Evolutionary conservation across 768 basidiomycete genomes (phyloP).

Genomic region (Serpula lacrymans): DNA sequence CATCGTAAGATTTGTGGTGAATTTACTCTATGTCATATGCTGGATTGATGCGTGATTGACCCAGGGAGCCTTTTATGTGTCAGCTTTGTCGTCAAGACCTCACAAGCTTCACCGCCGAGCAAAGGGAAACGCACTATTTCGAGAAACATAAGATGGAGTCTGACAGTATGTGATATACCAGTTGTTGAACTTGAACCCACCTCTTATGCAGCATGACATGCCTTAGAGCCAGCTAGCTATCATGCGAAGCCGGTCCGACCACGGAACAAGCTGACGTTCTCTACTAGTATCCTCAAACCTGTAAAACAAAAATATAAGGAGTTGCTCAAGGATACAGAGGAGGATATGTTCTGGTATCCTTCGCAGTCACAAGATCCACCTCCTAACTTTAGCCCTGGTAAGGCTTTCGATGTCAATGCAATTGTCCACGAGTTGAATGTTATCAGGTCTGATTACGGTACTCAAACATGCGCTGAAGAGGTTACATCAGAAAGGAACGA

Average conservation of each 20-base stretch:
- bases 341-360: slow-evolving; percentile 67
- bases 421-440: slow-evolving; percentile 7
- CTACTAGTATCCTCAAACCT: slow-evolving; percentile 5
- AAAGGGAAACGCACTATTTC: slow-evolving; percentile 9
- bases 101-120: too few relatives aligned
- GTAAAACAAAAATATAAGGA: too few relatives aligned
- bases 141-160: slow-evolving; percentile 2
- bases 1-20: too few relatives aligned
- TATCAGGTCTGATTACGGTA: slow-evolving; percentile 60
- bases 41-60: too few relatives aligned
- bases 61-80: too few relatives aligned
- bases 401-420: background rate
- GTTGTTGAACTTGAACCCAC: too few relatives aligned
- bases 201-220: too few relatives aligned
- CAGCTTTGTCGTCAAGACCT: too few relatives aligned
- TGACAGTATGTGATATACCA: too few relatives aligned
- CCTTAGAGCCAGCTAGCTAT: too few relatives aligned
- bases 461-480: slow-evolving; percentile 53
- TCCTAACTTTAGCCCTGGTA: slow-evolving; percentile 63
- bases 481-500: slow-evolving; percentile 47
- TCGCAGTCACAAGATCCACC: slow-evolving; percentile 42
- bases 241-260: too few relatives aligned
- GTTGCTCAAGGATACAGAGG: slow-evolving; percentile 26
- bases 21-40: too few relatives aligned
- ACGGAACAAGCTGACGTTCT: background rate